Evolutionary conservation across 2,329 filamentous ascomycete species (phyloP).

Genomic region (Fusarium xyrophilum): DNA sequence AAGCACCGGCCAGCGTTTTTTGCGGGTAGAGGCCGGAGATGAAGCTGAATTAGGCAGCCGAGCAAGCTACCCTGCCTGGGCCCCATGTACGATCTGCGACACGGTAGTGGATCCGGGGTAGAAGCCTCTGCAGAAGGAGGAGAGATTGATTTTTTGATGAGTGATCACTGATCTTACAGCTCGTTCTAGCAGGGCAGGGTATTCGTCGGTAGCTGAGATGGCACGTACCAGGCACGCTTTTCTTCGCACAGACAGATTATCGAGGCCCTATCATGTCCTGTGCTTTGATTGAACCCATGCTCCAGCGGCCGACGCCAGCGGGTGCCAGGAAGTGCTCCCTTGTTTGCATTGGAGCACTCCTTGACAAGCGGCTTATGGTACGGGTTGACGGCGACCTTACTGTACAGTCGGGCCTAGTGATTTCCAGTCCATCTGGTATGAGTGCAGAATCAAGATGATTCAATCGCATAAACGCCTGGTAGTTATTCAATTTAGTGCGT

Average conservation of each 20-base stretch:
- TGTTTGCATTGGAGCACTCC: neutral
- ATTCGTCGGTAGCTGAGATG: slow-evolving; percentile 20
- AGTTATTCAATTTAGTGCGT: neutral
- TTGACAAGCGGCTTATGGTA: slow-evolving; percentile 18
- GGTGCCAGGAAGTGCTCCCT: slow-evolving; percentile 13
- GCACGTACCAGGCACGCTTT: slow-evolving; percentile 3
- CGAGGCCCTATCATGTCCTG: slow-evolving; percentile 23
- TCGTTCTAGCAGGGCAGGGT: slow-evolving; percentile 4
- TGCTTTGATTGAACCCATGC: slow-evolving; percentile 17
- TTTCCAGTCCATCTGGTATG: slow-evolving; percentile 32
- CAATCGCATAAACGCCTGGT: neutral
- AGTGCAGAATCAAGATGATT: slow-evolving; percentile 7
- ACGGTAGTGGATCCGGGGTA: slow-evolving; percentile 42
- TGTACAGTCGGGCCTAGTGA: neutral
- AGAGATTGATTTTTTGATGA: slow-evolving; percentile 22
- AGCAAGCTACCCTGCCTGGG: slow-evolving; percentile 12
- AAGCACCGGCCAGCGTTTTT: slow-evolving; percentile 2
- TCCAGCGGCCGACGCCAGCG: slow-evolving; percentile 33
- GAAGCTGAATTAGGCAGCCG: slow-evolving; percentile 40
- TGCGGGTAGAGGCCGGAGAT: slow-evolving; percentile 35
- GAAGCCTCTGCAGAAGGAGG: slow-evolving; percentile 27
- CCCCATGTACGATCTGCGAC: slow-evolving; percentile 40
- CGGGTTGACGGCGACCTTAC: slow-evolving; percentile 12
- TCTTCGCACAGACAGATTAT: slow-evolving; percentile 27
- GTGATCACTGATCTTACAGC: slow-evolving; percentile 27